These are phyloP conservation scores for Bremia lactucae DNA, from an alignment of 352 stramenopile species.

Conservation along the genomic window DNA sequence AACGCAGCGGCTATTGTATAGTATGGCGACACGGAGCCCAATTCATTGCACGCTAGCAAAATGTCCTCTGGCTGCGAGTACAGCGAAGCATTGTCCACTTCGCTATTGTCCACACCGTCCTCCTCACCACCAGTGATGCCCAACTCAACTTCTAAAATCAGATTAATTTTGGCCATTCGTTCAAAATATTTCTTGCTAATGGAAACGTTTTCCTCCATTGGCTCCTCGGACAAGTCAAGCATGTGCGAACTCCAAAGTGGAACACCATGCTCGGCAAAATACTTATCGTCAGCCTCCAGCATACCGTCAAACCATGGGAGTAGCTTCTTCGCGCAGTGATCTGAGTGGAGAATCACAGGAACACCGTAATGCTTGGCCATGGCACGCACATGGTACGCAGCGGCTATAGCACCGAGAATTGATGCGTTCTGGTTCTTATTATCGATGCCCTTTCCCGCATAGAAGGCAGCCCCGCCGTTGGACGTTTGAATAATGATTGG, in stretches of 20 bases:
- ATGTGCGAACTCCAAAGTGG: conserved; percentile 97
- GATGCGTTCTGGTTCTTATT: not conserved
- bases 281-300: conserved; percentile 91
- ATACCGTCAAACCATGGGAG: conserved; percentile 97
- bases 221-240: conserved; percentile 97
- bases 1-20: conserved; percentile 91
- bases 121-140: conserved; percentile 97
- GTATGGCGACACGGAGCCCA: conserved; percentile 83
- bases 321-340: conserved; percentile 98
- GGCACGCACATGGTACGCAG: conserved; percentile 92
- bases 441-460: not conserved
- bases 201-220: conserved; percentile 96
- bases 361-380: conserved; percentile 95
- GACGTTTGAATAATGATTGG: conserved; percentile 96
- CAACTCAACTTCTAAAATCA: conserved; percentile 98
- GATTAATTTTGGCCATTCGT: conserved; percentile 92
- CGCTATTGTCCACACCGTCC: conserved; percentile 96
- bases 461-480: not conserved
- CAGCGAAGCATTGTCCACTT: conserved; percentile 90
- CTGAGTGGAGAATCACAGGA: conserved; percentile 95
- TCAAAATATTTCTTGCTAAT: conserved; percentile 97
- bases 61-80: conserved; percentile 31
- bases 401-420: conserved; percentile 61
- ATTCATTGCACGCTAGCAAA: conserved; percentile 90
- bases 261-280: conserved; percentile 90